Conservation (phyloP, 2,329 filamentous ascomycete genomes). For the Fusarium neocosmosporiellum region DNA sequence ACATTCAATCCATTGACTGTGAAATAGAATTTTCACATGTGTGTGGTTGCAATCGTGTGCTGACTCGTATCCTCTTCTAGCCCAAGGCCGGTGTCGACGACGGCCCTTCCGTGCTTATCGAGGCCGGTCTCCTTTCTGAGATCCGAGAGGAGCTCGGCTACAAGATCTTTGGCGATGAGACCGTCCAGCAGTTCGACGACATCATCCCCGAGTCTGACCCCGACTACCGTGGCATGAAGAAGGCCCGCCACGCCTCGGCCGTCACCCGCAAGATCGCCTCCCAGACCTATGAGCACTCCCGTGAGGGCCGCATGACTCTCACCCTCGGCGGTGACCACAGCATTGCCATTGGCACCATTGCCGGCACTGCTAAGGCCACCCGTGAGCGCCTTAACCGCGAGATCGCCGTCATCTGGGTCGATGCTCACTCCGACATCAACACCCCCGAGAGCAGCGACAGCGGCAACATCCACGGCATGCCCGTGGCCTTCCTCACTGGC, state of each 20-base stretch:
- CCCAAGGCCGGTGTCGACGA: slow-evolving; percentile 93
- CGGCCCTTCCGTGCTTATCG: slow-evolving; percentile 88
- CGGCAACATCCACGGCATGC: slow-evolving; percentile 98
- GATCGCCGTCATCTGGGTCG: slow-evolving; percentile 97
- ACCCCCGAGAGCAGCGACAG: slow-evolving; percentile 89
- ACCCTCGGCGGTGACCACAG: slow-evolving; percentile 97
- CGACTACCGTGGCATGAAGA: slow-evolving; percentile 92
- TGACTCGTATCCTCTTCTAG: slow-evolving; percentile 56
- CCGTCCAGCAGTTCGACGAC: slow-evolving; percentile 84
- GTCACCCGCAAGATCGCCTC: slow-evolving; percentile 83
- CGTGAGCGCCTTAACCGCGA: slow-evolving; percentile 85
- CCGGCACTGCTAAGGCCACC: slow-evolving; percentile 86
- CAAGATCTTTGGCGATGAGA: slow-evolving; percentile 84
- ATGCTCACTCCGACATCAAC: slow-evolving; percentile 98
- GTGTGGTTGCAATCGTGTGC: background rate
- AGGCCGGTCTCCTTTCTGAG: slow-evolving; percentile 86
- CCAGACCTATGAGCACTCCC: slow-evolving; percentile 90
- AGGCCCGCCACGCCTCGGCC: slow-evolving; percentile 84
- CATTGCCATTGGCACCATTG: slow-evolving; percentile 94
- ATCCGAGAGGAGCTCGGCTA: slow-evolving; percentile 89
- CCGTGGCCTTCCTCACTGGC: slow-evolving; percentile 89
- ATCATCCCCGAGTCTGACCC: slow-evolving; percentile 79
- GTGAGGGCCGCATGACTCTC: slow-evolving; percentile 85
- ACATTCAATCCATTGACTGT: background rate
- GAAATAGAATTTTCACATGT: slow-evolving; percentile 3